Evolutionary conservation across 2,329 filamentous ascomycete species (phyloP).

Genomic region (Colletotrichum karsti): DNA sequence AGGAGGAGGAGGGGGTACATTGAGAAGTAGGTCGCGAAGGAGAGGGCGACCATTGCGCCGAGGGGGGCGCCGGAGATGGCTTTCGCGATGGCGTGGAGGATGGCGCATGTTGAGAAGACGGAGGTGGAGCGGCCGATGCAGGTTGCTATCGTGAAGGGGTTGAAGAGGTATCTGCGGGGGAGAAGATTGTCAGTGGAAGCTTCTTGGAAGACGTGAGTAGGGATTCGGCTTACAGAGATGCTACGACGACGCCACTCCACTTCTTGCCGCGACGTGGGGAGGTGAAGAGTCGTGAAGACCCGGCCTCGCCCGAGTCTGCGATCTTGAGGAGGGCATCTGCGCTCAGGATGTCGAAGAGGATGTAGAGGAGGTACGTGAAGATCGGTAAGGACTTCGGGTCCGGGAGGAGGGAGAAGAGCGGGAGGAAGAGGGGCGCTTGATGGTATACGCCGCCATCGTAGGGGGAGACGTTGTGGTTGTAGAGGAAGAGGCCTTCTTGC

Average conservation of each 20-base stretch:
- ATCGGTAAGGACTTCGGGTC: constrained; percentile 72
- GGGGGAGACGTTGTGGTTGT: constrained; percentile 94
- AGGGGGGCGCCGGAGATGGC: constrained; percentile 78
- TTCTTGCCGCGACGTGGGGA: constrained; percentile 79
- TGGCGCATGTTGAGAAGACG: constrained; percentile 88
- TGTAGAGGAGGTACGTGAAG: constrained; percentile 83
- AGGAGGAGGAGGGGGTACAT: constrained; percentile 91
- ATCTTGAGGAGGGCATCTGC: constrained; percentile 83
- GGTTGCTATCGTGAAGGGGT: constrained; percentile 90
- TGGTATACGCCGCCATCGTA: constrained; percentile 91
- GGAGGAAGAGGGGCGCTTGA: constrained; percentile 88
- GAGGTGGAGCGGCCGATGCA: constrained; percentile 91
- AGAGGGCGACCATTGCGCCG: constrained; percentile 83
- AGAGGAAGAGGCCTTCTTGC: constrained; percentile 95
- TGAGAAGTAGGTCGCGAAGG: constrained; percentile 89
- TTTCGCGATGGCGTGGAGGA: constrained; percentile 83
- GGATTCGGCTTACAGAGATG: constrained; percentile 71
- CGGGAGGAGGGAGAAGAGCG: constrained; percentile 89
- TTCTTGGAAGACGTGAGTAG: constrained; percentile 41
- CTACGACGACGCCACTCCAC: constrained; percentile 80
- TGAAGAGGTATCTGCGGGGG: constrained; percentile 90
- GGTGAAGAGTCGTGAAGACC: constrained; percentile 77
- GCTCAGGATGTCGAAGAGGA: constrained; percentile 81
- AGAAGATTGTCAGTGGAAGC: constrained; percentile 80
- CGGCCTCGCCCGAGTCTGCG: constrained; percentile 81